These are phyloP conservation scores for Helotiales sp. DNA, from an alignment of 2,329 filamentous ascomycete genomes.

Conservation along the genomic window DNA sequence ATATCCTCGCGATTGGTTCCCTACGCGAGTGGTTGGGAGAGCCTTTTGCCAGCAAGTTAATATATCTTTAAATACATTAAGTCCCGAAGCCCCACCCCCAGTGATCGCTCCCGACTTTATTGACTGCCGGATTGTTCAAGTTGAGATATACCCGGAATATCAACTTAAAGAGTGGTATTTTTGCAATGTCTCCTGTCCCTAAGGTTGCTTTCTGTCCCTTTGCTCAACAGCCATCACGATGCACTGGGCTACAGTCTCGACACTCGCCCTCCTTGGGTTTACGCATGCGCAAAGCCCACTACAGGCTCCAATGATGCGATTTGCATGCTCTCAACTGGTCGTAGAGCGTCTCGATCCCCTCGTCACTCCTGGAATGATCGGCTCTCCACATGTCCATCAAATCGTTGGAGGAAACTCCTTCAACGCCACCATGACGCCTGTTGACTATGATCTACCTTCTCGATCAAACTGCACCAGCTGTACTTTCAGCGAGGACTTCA, in stretches of 20 bases:
- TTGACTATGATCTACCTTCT: constrained; percentile 27
- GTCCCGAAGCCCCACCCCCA: not conserved
- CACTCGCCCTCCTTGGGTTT: not conserved
- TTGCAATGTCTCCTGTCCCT: not conserved
- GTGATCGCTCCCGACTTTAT: not conserved
- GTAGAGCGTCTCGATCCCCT: constrained; percentile 23
- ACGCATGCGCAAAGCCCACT: not conserved
- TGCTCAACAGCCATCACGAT: not conserved
- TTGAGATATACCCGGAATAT: not conserved
- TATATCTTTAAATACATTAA: not conserved
- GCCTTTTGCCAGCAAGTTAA: not conserved
- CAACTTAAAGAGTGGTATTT: not conserved
- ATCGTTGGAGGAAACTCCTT: constrained; percentile 37
- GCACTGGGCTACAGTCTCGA: not conserved
- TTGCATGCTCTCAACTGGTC: constrained; percentile 19
- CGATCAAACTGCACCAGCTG: constrained; percentile 35
- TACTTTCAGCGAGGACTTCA: constrained; percentile 38
- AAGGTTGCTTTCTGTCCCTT: not conserved
- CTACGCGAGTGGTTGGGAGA: not conserved
- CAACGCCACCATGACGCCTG: constrained; percentile 39
- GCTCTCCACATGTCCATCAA: constrained; percentile 21
- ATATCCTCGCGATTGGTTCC: not conserved
- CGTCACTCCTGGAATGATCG: constrained; percentile 14
- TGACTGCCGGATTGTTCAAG: not conserved
- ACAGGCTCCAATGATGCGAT: constrained; percentile 5